Evolutionary conservation across 2,329 filamentous ascomycete genomes (phyloP).

Genomic region (Pseudofabraea citricarpa): DNA sequence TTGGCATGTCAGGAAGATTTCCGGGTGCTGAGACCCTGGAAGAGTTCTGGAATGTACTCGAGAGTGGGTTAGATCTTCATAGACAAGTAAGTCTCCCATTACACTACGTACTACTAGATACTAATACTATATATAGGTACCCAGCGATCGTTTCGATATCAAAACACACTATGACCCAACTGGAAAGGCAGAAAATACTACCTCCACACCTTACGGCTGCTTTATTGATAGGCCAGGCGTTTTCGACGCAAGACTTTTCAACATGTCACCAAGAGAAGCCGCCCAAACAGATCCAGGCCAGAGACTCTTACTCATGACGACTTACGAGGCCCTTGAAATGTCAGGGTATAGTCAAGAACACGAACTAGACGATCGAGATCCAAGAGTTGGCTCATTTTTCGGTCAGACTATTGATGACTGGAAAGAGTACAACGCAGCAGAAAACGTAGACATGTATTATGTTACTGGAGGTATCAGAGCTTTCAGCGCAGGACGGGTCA

Average conservation of each 20-base stretch:
- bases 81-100: too few species aligned
- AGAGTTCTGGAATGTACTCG: slow-evolving; percentile 70
- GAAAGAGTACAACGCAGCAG: slow-evolving; percentile 12
- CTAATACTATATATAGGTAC: too few species aligned
- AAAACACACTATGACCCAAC: slow-evolving; percentile 65
- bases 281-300: slow-evolving; percentile 76
- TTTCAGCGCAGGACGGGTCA: slow-evolving; percentile 22
- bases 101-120: too few species aligned
- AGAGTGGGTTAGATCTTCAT: slow-evolving; percentile 69
- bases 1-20: slow-evolving; percentile 74
- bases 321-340: slow-evolving; percentile 76
- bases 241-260: slow-evolving; percentile 77
- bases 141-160: slow-evolving; percentile 64
- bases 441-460: slow-evolving; percentile 9
- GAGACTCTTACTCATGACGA: slow-evolving; percentile 66
- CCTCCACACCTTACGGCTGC: slow-evolving; percentile 68
- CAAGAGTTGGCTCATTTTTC: slow-evolving; percentile 14
- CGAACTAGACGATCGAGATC: slow-evolving; percentile 34
- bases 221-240: slow-evolving; percentile 65
- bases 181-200: slow-evolving; percentile 69
- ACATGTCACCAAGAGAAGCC: slow-evolving; percentile 76
- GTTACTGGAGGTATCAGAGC: slow-evolving; percentile 10
- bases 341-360: slow-evolving; percentile 55
- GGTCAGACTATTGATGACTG: slow-evolving; percentile 17
- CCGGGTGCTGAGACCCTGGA: slow-evolving; percentile 65